Conservation (phyloP, 2,329 filamentous ascomycete genomes). For the Clarireedia sp. region DNA sequence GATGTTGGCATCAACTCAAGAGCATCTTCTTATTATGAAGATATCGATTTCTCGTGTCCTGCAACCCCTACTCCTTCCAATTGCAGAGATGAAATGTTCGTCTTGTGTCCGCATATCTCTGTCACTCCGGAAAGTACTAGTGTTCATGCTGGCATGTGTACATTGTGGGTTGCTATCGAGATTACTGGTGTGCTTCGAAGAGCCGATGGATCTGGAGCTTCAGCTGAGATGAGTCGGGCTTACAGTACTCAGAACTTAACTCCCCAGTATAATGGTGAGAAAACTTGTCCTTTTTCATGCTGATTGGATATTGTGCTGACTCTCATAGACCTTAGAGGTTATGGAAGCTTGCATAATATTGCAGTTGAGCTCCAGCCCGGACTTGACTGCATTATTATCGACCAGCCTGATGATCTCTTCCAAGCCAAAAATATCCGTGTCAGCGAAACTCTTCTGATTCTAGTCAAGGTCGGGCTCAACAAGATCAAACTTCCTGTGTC, state of each 20-base stretch:
- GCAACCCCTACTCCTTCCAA: neutral
- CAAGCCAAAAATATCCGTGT: slow-evolving; percentile 18
- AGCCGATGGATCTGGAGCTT: slow-evolving; percentile 15
- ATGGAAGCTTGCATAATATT: slow-evolving; percentile 26
- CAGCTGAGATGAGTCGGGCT: neutral
- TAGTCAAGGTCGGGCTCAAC: slow-evolving; percentile 24
- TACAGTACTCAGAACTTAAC: neutral
- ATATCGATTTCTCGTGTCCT: neutral
- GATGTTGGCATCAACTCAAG: slow-evolving; percentile 16
- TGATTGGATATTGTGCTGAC: neutral
- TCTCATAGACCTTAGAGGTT: slow-evolving; percentile 12
- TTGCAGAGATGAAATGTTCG: slow-evolving; percentile 5
- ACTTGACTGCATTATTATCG: slow-evolving; percentile 20
- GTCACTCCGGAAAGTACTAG: slow-evolving; percentile 27
- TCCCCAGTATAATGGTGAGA: slow-evolving; percentile 5
- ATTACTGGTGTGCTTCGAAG: slow-evolving; percentile 26
- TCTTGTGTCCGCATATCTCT: slow-evolving; percentile 26
- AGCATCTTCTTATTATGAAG: slow-evolving; percentile 11
- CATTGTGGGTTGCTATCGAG: slow-evolving; percentile 32
- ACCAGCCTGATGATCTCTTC: slow-evolving; percentile 26
- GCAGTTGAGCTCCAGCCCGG: slow-evolving; percentile 22
- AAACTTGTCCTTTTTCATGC: neutral
- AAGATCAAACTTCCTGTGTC: slow-evolving; percentile 11
- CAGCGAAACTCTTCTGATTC: slow-evolving; percentile 24
- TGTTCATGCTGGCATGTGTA: slow-evolving; percentile 25